A percentile compares a stretch with the other conserved stretches of the same genome.
phyloP scores from a whole-genome alignment of 352 stramenopile genomes.

The Phytophthora foliorum region DNA sequence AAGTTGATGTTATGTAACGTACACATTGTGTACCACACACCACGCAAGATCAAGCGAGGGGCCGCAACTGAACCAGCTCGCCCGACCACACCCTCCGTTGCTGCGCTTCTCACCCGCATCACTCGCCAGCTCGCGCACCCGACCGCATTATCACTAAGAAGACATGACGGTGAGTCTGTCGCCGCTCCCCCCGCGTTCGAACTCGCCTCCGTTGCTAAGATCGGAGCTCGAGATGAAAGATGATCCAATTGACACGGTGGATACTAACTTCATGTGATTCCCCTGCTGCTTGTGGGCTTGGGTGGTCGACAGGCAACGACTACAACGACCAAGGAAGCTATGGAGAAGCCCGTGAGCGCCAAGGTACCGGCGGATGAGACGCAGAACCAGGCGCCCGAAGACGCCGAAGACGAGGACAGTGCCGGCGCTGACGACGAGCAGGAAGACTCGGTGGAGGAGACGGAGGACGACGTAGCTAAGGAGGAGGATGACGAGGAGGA shows the following conservation, averaged over 20 bases:
- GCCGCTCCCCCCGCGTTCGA: neutral
- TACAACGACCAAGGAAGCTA: conserved; percentile 22
- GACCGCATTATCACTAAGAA: neutral
- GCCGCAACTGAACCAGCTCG: neutral
- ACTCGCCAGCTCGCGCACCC: neutral
- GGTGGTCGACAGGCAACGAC: conserved; percentile 26
- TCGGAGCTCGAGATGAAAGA: neutral
- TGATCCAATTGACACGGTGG: conserved; percentile 10
- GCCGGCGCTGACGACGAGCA: conserved; percentile 39
- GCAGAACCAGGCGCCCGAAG: conserved; percentile 22
- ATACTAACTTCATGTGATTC: conserved; percentile 28
- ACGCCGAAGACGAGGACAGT: conserved; percentile 39
- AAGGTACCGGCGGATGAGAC: conserved; percentile 35
- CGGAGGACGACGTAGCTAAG: conserved; percentile 42
- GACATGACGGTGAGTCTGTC: conserved; percentile 37
- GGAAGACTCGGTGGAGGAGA: conserved; percentile 47
- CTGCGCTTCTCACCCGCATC: conserved; percentile 1
- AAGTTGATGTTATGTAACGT: no score
- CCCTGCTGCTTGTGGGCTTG: conserved; percentile 12
- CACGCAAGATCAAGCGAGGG: neutral
- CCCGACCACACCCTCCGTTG: neutral
- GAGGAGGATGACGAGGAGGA: conserved; percentile 42
- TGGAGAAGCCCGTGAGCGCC: conserved; percentile 13
- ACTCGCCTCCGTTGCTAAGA: conserved; percentile 2
- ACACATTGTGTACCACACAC: neutral